These are phyloP conservation scores for Acanthamoeba castellanii DNA, from an alignment of 208 protist species.

Conservation along the genomic window DNA sequence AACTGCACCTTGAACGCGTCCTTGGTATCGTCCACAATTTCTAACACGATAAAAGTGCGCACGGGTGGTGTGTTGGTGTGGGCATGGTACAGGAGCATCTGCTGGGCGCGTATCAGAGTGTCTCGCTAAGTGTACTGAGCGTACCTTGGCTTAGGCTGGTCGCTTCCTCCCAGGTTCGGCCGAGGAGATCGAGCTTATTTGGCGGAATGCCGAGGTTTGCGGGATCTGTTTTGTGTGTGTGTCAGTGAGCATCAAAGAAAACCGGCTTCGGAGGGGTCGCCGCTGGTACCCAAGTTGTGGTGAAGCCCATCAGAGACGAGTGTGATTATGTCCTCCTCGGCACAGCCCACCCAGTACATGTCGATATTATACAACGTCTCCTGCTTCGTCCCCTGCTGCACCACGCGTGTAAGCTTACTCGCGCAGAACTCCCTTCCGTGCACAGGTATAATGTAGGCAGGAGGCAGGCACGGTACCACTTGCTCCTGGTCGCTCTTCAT, in stretches of 20 bases:
- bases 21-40: constrained; percentile 60
- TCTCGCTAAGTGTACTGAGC: not conserved
- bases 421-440: too few relatives aligned
- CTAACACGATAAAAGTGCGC: not conserved
- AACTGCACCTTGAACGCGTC: constrained; percentile 61
- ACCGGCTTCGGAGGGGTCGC: too few relatives aligned
- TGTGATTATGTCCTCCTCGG: constrained; percentile 64
- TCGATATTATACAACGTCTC: constrained; percentile 62
- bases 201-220: constrained; percentile 23
- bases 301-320: constrained; percentile 42
- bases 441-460: too few relatives aligned
- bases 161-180: constrained; percentile 21
- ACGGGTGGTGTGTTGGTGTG: not conserved
- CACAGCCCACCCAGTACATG: constrained; percentile 65
- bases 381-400: not conserved
- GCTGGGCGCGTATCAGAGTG: not conserved
- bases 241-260: not conserved
- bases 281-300: constrained; percentile 22
- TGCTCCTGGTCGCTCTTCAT: not conserved
- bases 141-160: not conserved
- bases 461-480: not conserved
- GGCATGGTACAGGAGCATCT: not conserved
- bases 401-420: too few relatives aligned
- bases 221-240: not conserved
- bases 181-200: constrained; percentile 46